Base-by-base conservation (phyloP, 1,284 basidiomycete genomes). In the Anthracocystis walkeri region DNA sequence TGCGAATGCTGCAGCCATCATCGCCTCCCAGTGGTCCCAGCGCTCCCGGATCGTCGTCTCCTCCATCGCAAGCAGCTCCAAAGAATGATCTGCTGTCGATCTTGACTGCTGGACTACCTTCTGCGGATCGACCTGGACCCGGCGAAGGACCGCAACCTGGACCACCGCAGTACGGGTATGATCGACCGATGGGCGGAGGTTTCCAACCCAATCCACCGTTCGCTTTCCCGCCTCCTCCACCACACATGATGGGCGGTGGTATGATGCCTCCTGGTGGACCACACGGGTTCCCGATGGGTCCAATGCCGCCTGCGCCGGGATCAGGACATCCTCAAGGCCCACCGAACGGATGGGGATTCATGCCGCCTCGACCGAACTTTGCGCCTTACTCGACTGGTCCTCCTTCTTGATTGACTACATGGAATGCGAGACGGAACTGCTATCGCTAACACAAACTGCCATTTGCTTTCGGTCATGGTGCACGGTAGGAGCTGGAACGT, bases 1-100 rank as follows among this genome's bases (percentile, higher is more conserved):
- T 76, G 44, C 58, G 41, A 11, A 67, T 75, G 73, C 65, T 75
- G 21, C 64, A 67, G 50, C 67, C 67, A 1, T 45, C 54, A 0
- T 69, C 72, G 16, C 42, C 59, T 40, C 38, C 35, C 0, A 48
- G 49, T 23, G 53, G 25, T 7, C 40, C 38, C 3, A 44, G 50
- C 23, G 58, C 29, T 7, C 25, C 48, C 4, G 49, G 33, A 4
- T 58, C 57, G 52, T 62, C 61, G 40, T 62, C 66, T 45, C 60
- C 58, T 25, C 49, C 35, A 11, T 57, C 63, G 4, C 72, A 69
- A 8, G 48, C 58, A 21, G 63, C 65, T 4, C 53, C 59, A 6
- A 60, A 69, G 58, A 76, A 72, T 23, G 74, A 76, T 42, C 49
- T 76, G 41, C 60, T 76, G 35, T 71, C 74, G n/a, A 76, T 76